Evolutionary conservation across 2,329 filamentous ascomycete species (phyloP).

Genomic region (Microdochium nivale): DNA sequence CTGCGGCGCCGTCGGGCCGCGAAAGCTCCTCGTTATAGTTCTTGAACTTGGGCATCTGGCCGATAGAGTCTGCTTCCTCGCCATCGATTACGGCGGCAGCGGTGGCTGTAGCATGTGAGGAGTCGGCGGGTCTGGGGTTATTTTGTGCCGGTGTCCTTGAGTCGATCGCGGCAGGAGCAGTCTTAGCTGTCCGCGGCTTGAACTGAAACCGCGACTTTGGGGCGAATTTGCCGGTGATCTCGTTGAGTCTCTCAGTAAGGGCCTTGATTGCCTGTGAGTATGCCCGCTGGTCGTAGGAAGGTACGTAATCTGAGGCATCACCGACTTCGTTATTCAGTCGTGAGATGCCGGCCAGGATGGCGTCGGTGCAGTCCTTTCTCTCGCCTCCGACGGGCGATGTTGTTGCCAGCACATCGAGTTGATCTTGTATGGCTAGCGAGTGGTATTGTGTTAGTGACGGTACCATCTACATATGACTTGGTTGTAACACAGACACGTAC

Average conservation of each 20-base stretch:
- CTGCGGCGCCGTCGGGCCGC: slow-evolving; percentile 17
- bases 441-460: background rate
- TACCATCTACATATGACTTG: background rate
- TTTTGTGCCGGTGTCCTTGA: slow-evolving; percentile 28
- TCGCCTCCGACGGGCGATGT: slow-evolving; percentile 60
- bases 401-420: slow-evolving; percentile 60
- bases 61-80: background rate
- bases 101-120: slow-evolving; percentile 1
- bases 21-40: slow-evolving; percentile 53
- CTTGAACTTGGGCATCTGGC: slow-evolving; percentile 17
- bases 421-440: slow-evolving; percentile 61
- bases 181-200: slow-evolving; percentile 50
- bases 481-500: slow-evolving; percentile 33
- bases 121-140: slow-evolving; percentile 15
- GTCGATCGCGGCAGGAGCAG: slow-evolving; percentile 26
- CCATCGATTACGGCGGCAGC: slow-evolving; percentile 19
- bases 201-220: slow-evolving; percentile 81
- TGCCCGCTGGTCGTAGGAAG: slow-evolving; percentile 80
- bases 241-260: slow-evolving; percentile 69
- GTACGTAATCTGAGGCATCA: slow-evolving; percentile 73
- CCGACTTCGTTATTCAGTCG: slow-evolving; percentile 76
- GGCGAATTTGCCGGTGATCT: slow-evolving; percentile 56
- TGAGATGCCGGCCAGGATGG: slow-evolving; percentile 71
- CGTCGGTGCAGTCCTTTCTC: slow-evolving; percentile 71
- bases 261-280: slow-evolving; percentile 80